Percentiles rank a stretch among this genome's conserved stretches.
phyloP scores from a whole-genome alignment of 345 rosid species.

The Populus alba region DNA sequence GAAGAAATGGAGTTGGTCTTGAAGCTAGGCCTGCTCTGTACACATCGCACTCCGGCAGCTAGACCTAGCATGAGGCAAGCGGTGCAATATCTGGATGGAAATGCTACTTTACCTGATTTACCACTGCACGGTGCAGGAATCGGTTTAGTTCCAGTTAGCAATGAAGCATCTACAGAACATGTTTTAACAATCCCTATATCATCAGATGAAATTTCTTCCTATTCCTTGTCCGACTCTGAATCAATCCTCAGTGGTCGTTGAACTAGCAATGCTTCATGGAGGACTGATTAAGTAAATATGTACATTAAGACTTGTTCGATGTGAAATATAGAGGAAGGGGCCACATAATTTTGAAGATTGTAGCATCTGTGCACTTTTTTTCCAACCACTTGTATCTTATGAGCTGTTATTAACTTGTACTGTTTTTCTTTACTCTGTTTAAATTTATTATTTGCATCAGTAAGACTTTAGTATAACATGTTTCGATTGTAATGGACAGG shows the following conservation, averaged over 20 bases:
- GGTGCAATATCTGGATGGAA: constrained; percentile 11
- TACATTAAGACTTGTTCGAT: no score
- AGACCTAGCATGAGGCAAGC: constrained; percentile 27
- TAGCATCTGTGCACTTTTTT: no score
- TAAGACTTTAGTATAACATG: no score
- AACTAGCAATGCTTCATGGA: neutral
- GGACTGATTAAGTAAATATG: neutral
- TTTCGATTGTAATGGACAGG: no score
- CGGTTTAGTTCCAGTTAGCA: neutral
- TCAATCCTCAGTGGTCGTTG: constrained; percentile 26
- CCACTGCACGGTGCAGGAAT: neutral
- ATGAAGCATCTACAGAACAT: neutral
- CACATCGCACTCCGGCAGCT: neutral
- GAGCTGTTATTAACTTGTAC: no score
- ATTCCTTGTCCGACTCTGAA: constrained; percentile 23
- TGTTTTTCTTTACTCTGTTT: no score
- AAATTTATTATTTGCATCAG: no score
- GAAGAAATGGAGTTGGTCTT: constrained; percentile 18
- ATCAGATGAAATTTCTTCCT: constrained; percentile 2
- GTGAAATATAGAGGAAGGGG: neutral
- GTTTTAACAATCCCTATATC: constrained; percentile 4
- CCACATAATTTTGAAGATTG: neutral
- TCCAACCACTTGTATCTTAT: no score
- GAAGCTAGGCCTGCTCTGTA: constrained; percentile 18
- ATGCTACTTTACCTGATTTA: constrained; percentile 7